These are phyloP conservation scores for Alternaria infectoria DNA, from an alignment of 2,329 filamentous ascomycete genomes.

Conservation along the genomic window DNA sequence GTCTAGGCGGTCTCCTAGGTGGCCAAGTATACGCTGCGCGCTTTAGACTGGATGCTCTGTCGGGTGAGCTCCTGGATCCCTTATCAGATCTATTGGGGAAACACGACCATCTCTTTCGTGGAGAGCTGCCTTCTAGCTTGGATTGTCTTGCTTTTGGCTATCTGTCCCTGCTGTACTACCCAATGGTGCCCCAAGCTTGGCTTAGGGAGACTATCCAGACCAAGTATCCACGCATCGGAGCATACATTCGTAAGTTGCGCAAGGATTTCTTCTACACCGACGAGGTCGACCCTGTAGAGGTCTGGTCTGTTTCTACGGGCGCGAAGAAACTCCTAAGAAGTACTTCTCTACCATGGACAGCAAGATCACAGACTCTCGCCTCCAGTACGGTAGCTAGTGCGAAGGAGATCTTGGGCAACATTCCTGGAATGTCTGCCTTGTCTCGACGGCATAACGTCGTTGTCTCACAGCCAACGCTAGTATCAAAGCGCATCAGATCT, in stretches of 20 bases:
- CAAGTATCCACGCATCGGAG: slow-evolving; percentile 52
- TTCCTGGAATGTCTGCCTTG: slow-evolving; percentile 32
- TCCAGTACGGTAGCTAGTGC: slow-evolving; percentile 17
- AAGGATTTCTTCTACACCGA: slow-evolving; percentile 31
- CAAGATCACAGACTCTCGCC: slow-evolving; percentile 15
- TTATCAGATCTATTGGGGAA: slow-evolving; percentile 67
- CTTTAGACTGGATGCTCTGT: slow-evolving; percentile 78
- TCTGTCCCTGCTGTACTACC: slow-evolving; percentile 72
- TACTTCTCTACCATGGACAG: slow-evolving; percentile 33
- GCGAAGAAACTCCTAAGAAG: slow-evolving; percentile 1
- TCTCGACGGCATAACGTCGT: slow-evolving; percentile 13
- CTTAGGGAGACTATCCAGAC: slow-evolving; percentile 62
- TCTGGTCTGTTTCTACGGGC: slow-evolving; percentile 36
- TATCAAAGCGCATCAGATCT: slow-evolving; percentile 21
- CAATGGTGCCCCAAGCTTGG: slow-evolving; percentile 68
- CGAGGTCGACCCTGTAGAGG: slow-evolving; percentile 27
- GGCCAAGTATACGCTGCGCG: slow-evolving; percentile 72
- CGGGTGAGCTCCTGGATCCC: slow-evolving; percentile 72
- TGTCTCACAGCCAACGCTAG: slow-evolving; percentile 7
- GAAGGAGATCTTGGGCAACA: slow-evolving; percentile 29
- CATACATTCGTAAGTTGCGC: slow-evolving; percentile 48
- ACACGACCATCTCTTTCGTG: slow-evolving; percentile 63
- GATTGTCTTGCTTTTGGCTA: slow-evolving; percentile 86
- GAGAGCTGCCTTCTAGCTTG: slow-evolving; percentile 63
- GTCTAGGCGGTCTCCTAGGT: slow-evolving; percentile 67